Evolutionary conservation across 306 rosid genomes (phyloP), one percentile per base, ranked within the genome.

Genomic region (Spatholobus suberectus): DNA sequence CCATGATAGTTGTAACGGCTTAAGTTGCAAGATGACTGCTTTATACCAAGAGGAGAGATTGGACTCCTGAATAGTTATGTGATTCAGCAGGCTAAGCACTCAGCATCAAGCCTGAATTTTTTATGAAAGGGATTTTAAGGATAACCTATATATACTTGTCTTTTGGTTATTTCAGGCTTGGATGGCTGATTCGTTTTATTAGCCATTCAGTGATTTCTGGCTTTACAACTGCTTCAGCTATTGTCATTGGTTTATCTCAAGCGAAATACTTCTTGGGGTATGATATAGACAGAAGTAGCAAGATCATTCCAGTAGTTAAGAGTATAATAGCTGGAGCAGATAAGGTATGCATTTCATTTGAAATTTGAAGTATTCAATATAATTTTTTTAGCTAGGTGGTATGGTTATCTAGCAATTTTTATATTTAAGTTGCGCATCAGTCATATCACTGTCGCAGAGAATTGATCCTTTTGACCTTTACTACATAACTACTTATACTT

Each of bases 201-300:
- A 93, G 96, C 85, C 99, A 96, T 92, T 92, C 99, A 14, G 99
- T 96, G 87, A 96, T 96, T 58, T 96, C 99, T 90, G 99, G 99
- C 82, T 96, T 96, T 88, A 96, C 99, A 26, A 84, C 92, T 69
- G 91, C 99, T 80, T 96, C 99, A 62, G 99, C 99, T 81, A 83
- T 96, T 76, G 97, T 94, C 84, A 96, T 96, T 90, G 99, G 92
- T 55, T 88, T 93, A 86, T 96, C 99, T 81, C 99, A 96, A 84
- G 94, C 87, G 32, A 96, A 96, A 67, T 96, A 93, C 84, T 93
- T 96, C 81, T 85, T 96, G 88, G 99, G 99, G 63, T 96, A 96
- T 73, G 81, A 83, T 51, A n/a, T 96, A 57, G 91, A 29, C 23
- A 86, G 69, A 71, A 96, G 98, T 89, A 96, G 98, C 94, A 85